Base-by-base conservation (phyloP, 2,329 filamentous ascomycete genomes). In the Scleromitrula shiraiana region DNA sequence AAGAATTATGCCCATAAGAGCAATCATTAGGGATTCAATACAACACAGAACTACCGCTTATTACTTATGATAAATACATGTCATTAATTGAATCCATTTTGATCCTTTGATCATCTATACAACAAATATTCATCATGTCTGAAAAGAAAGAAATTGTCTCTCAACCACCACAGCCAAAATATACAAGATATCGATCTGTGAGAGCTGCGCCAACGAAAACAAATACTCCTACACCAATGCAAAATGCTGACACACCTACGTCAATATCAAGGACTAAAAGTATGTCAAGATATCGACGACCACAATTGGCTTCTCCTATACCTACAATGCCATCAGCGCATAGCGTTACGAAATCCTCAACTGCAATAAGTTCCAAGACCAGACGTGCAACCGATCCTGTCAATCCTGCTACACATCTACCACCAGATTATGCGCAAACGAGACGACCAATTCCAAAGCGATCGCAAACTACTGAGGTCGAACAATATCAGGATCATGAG, bases 101-200 rank as follows among this genome's bases (percentile, higher is more conserved):
- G 19, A 36, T n/a, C 7, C 6, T 10, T 37, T n/a, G 2, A 37
- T 12, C 12, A n/a, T 3, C 12, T n/a, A 36, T 41, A 20, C 22
- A 39, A 41, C 29, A 14, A 36, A 37, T 33, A 14, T 38, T 26
- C 29, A 41, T 23, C 32, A 61, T 60, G 58, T 50, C 52, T 24
- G 48, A 54, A 32, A 53, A 54, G n/a, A 53, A 47, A 26, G 52
- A 54, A 10, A 38, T 46, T 40, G 30, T 36, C 38, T 44, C 49
- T 29, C 45, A 40, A 38, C 30, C 49, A 41, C 37, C 51, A 17
- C 61, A 61, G 24, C 60, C 64, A 44, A 78, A 76, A 59, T 72
- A 77, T 60, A 75, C 76, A 46, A 71, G 78, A 35, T 82, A 82
- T 63, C 70, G 76, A 54, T 77, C 75, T 24, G 75, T 80, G 47